Percentiles rank a stretch among this genome's conserved stretches.
These are phyloP conservation scores for Metschnikowia drakensbergensis DNA, from an alignment of 805 yeast genomes.

Conservation along the genomic window DNA sequence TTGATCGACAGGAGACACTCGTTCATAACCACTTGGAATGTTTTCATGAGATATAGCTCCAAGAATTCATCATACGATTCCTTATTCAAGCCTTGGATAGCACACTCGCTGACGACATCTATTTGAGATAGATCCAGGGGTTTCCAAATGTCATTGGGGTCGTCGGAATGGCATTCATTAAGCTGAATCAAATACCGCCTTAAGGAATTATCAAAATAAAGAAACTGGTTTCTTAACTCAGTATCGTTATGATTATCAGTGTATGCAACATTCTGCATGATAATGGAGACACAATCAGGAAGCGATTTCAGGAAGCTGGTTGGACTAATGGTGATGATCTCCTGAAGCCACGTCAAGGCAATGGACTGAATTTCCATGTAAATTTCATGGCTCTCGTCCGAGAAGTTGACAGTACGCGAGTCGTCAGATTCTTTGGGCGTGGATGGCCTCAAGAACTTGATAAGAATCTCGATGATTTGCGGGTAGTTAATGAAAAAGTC, in stretches of 20 bases:
- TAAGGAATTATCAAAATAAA: slow-evolving; percentile 32
- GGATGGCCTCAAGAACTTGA: slow-evolving; percentile 62
- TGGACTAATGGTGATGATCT: slow-evolving; percentile 70
- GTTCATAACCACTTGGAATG: slow-evolving; percentile 65
- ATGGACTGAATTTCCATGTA: slow-evolving; percentile 66
- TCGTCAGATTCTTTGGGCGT: slow-evolving; percentile 5
- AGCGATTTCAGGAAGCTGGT: slow-evolving; percentile 67
- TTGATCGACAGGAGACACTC: slow-evolving; percentile 50
- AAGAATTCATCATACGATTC: slow-evolving; percentile 40
- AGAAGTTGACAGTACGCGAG: slow-evolving; percentile 19
- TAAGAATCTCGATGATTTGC: slow-evolving; percentile 72
- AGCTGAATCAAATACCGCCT: slow-evolving; percentile 31
- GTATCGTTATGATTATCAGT: slow-evolving; percentile 35
- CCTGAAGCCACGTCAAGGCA: slow-evolving; percentile 78
- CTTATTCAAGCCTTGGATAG: slow-evolving; percentile 44
- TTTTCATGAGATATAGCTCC: slow-evolving; percentile 40
- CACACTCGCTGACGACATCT: slow-evolving; percentile 48
- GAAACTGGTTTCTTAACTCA: slow-evolving; percentile 35
- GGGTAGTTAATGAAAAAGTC: slow-evolving; percentile 79
- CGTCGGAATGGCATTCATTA: slow-evolving; percentile 21
- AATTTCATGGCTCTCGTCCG: slow-evolving; percentile 37
- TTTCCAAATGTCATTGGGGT: slow-evolving; percentile 4
- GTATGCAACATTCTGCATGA: slow-evolving; percentile 44
- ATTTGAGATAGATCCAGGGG: slow-evolving; percentile 8
- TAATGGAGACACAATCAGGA: slow-evolving; percentile 68